A percentile compares a stretch with the other conserved stretches of the same genome.
These are phyloP conservation scores for Helicostylum pulchrum DNA, from an alignment of 192 early-diverging fungal genomes.

Conservation along the genomic window DNA sequence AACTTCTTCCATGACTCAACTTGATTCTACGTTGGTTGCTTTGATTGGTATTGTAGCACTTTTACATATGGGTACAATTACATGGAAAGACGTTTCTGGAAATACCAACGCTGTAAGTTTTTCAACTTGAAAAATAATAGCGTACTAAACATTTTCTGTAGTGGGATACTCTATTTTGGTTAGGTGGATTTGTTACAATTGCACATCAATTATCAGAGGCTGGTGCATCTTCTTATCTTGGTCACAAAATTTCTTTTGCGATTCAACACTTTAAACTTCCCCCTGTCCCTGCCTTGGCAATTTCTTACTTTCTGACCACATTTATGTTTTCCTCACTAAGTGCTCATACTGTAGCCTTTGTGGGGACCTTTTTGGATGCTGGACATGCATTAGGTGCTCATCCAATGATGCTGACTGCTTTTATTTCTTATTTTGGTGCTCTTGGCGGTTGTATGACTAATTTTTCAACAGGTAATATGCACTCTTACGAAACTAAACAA, in stretches of 20 bases:
- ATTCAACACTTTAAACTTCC: conserved; percentile 28
- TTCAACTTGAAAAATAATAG: too few species aligned
- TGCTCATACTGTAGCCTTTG: conserved; percentile 66
- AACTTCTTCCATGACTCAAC: conserved; percentile 36
- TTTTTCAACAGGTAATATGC: conserved; percentile 35
- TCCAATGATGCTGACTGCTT: conserved; percentile 49
- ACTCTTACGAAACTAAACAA: background rate
- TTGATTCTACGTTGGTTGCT: conserved; percentile 67
- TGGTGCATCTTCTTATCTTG: conserved; percentile 64
- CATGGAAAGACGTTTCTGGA: conserved; percentile 62
- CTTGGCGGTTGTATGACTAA: conserved; percentile 54
- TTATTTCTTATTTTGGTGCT: conserved; percentile 62
- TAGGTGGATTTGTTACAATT: conserved; percentile 71
- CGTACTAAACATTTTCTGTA: conserved; percentile 19
- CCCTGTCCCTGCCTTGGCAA: conserved; percentile 43
- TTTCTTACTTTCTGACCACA: conserved; percentile 63
- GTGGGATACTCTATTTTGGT: conserved; percentile 83
- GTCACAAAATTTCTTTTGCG: conserved; percentile 45
- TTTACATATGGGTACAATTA: conserved; percentile 53
- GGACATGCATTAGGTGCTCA: conserved; percentile 56
- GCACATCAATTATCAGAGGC: conserved; percentile 67
- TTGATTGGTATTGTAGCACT: conserved; percentile 56
- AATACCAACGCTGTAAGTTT: conserved; percentile 55
- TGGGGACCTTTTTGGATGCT: conserved; percentile 66
- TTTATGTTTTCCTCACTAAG: conserved; percentile 72